phyloP scores from a whole-genome alignment of 495 filamentous ascomycete species.

The Penicillium dipodomyicola region DNA sequence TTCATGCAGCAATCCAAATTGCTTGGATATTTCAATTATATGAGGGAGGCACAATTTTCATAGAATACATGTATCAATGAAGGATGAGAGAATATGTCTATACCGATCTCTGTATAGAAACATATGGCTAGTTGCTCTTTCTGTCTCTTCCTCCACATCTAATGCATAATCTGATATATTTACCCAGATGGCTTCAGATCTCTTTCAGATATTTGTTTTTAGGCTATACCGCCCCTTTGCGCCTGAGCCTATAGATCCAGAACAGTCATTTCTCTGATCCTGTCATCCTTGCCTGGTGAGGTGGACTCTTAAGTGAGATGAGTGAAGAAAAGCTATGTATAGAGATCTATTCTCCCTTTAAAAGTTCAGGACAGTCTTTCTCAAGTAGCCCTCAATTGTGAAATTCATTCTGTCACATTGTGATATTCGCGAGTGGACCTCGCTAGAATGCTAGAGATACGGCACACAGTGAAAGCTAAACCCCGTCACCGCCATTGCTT shows the following conservation, averaged over 20 bases:
- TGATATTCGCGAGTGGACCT: not conserved
- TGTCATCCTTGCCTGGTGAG: not conserved
- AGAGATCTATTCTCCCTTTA: too few species aligned
- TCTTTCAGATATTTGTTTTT: not conserved
- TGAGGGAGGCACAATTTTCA: too few species aligned
- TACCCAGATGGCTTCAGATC: not conserved
- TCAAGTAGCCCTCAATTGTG: too few species aligned
- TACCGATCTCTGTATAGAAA: not conserved
- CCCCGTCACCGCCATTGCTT: not conserved
- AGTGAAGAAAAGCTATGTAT: too few species aligned
- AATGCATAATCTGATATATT: not conserved
- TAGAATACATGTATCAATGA: too few species aligned
- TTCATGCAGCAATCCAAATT: not conserved
- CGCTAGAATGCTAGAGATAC: not conserved
- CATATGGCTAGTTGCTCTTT: not conserved
- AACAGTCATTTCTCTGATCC: not conserved
- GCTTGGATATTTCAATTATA: too few species aligned
- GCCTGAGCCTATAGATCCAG: not conserved
- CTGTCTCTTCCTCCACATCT: not conserved
- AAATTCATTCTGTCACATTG: too few species aligned
- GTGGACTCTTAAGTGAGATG: not conserved
- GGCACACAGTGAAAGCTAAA: not conserved
- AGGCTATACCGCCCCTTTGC: not conserved
- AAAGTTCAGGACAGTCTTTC: not conserved
- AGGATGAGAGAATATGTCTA: too few species aligned